Conservation (phyloP, 2,329 filamentous ascomycete genomes). For the Beauveria pseudobassiana region DNA sequence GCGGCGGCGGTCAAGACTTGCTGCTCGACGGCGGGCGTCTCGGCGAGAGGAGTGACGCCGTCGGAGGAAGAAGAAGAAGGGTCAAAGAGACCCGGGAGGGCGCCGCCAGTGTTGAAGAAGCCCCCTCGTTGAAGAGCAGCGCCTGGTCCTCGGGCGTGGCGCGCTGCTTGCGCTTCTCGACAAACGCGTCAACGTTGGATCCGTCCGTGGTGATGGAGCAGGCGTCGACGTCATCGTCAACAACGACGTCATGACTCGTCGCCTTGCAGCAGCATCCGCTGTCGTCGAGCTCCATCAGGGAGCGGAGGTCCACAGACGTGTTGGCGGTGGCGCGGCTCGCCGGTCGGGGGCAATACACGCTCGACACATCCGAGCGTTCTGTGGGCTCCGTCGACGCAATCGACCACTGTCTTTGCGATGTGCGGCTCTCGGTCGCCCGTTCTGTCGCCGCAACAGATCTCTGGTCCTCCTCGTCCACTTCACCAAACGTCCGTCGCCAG, state of each 20-base stretch:
- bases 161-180: conserved; percentile 15
- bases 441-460: neutral
- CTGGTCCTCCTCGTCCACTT: neutral
- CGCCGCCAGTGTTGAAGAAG: conserved; percentile 18
- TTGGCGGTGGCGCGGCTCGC: conserved; percentile 36
- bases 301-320: conserved; percentile 34
- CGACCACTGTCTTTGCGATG: conserved; percentile 27
- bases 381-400: conserved; percentile 34
- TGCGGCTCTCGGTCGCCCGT: neutral
- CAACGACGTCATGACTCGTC: neutral
- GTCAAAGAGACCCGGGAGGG: conserved; percentile 23
- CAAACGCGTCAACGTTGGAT: conserved; percentile 22
- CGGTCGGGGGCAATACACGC: conserved; percentile 30
- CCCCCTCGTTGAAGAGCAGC: conserved; percentile 21
- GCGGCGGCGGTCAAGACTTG: neutral
- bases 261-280: neutral
- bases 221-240: neutral
- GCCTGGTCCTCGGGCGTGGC: conserved; percentile 14
- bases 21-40: neutral
- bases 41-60: neutral
- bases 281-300: conserved; percentile 5
- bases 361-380: conserved; percentile 29
- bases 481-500: neutral
- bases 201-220: conserved; percentile 19
- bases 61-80: no score